phyloP scores from a whole-genome alignment of 768 basidiomycete species.

The Suillus subluteus region DNA sequence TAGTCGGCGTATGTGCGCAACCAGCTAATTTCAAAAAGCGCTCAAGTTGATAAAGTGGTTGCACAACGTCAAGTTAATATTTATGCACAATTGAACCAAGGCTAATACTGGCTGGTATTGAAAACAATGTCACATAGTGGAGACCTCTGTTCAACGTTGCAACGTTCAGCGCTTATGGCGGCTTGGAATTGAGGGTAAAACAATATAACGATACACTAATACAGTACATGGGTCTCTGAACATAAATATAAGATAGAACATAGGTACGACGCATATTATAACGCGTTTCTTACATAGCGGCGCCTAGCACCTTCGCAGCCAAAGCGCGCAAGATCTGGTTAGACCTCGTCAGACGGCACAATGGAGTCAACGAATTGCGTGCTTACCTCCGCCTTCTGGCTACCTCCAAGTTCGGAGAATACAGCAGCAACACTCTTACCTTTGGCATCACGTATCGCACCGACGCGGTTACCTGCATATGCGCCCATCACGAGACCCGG shows the following conservation, averaged over 20 bases:
- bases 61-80: neutral
- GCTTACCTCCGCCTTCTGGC: constrained; percentile 85
- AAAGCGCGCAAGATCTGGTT: constrained; percentile 76
- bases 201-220: neutral
- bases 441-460: constrained; percentile 92
- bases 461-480: constrained; percentile 87
- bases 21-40: neutral
- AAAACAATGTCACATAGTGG: neutral
- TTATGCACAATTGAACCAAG: neutral
- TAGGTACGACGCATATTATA: neutral
- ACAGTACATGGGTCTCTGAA: neutral
- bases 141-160: neutral
- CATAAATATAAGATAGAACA: neutral
- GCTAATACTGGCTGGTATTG: neutral
- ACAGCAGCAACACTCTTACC: constrained; percentile 92
- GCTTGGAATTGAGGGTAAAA: neutral
- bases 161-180: neutral
- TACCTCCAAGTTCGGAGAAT: constrained; percentile 73
- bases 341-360: constrained; percentile 3
- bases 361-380: constrained; percentile 3
- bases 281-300: constrained; percentile 41
- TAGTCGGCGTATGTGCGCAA: too few species aligned
- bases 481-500: constrained; percentile 88
- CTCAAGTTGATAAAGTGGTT: neutral
- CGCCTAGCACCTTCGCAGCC: constrained; percentile 82